phyloP scores from a whole-genome alignment of 2,329 filamentous ascomycete genomes.

The Torrubiellomyces zombiae region DNA sequence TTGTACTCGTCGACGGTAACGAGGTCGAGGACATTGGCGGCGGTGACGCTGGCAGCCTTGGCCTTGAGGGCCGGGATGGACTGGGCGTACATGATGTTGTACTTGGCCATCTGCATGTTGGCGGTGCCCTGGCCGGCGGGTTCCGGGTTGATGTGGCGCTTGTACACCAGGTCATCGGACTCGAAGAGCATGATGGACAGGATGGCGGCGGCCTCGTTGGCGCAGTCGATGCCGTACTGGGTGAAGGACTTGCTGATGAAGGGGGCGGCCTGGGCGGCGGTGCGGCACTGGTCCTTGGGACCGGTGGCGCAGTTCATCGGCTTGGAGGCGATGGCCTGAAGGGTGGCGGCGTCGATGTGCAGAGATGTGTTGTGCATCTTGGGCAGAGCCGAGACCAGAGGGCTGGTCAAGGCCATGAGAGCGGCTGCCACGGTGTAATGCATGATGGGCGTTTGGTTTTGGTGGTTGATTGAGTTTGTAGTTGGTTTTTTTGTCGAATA shows the following conservation, averaged over 20 bases:
- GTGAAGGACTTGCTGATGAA: slow-evolving; percentile 38
- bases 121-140: slow-evolving; percentile 53
- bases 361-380: too few relatives aligned
- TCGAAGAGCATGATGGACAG: slow-evolving; percentile 58
- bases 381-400: too few relatives aligned
- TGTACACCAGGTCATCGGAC: slow-evolving; percentile 52
- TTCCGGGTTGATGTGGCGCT: slow-evolving; percentile 43
- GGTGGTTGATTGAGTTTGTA: too few relatives aligned
- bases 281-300: slow-evolving; percentile 43
- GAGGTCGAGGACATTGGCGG: slow-evolving; percentile 25
- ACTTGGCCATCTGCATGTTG: slow-evolving; percentile 32
- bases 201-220: slow-evolving; percentile 50
- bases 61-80: slow-evolving; percentile 20
- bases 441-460: too few relatives aligned
- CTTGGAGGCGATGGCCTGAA: slow-evolving; percentile 38
- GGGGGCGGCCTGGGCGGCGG: slow-evolving; percentile 42
- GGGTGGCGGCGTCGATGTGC: slow-evolving; percentile 18
- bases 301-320: slow-evolving; percentile 34
- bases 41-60: slow-evolving; percentile 16
- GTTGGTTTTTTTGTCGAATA: too few relatives aligned
- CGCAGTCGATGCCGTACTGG: slow-evolving; percentile 35
- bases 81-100: slow-evolving; percentile 30
- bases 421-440: too few relatives aligned
- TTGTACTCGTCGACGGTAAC: slow-evolving; percentile 32
- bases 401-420: too few relatives aligned